Evolutionary conservation across 805 yeast species (phyloP).

Genomic region (Starmerella khaoyaiensis): DNA sequence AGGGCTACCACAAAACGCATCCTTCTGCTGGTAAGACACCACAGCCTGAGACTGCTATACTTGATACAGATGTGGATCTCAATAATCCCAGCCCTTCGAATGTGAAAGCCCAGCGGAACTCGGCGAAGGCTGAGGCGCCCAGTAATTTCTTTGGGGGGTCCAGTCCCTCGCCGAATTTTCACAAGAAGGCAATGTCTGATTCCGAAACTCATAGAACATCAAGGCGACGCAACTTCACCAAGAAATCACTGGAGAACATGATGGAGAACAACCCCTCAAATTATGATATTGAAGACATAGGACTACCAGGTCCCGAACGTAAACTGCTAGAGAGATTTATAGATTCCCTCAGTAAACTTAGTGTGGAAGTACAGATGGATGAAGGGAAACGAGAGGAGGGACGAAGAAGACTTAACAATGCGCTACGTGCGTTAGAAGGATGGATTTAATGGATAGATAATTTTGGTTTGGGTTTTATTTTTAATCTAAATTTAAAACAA

Average conservation of each 20-base stretch:
- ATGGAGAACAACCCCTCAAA: conserved; percentile 22
- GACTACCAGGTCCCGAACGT: conserved; percentile 63
- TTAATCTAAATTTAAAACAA: too few relatives aligned
- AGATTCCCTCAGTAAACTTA: conserved; percentile 70
- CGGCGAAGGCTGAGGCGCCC: too few relatives aligned
- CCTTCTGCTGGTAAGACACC: conserved; percentile 4
- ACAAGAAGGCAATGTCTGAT: background rate
- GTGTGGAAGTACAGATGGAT: conserved; percentile 83
- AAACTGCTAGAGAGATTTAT: conserved; percentile 72
- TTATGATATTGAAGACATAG: conserved; percentile 51
- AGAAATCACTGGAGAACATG: conserved; percentile 21
- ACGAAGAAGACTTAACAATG: conserved; percentile 62
- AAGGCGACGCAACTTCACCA: conserved; percentile 18
- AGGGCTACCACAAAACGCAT: background rate
- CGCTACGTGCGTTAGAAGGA: conserved; percentile 78
- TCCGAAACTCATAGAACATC: too few relatives aligned
- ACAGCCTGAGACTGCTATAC: background rate
- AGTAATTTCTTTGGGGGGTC: too few relatives aligned
- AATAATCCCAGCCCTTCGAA: too few relatives aligned
- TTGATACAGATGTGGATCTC: conserved; percentile 1
- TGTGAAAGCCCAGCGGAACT: too few relatives aligned
- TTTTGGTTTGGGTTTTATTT: too few relatives aligned
- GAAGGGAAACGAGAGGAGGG: conserved; percentile 72
- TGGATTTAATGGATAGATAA: too few relatives aligned
- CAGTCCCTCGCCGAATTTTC: too few relatives aligned